Percentiles rank a stretch among this genome's conserved stretches.
Conservation (phyloP, 495 filamentous ascomycete species). For the Pseudevernia furfuracea region DNA sequence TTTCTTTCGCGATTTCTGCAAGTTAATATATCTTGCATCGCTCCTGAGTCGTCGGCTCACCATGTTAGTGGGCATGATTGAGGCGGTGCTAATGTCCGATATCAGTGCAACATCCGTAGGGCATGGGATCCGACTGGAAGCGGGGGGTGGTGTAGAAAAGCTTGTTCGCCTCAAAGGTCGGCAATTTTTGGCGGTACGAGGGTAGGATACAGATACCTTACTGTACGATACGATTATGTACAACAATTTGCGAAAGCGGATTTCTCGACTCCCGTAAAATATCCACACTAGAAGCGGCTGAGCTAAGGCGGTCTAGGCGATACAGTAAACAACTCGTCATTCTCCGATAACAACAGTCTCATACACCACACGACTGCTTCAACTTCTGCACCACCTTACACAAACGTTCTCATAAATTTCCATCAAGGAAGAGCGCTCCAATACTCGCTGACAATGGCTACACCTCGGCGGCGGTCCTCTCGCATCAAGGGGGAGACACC, state of each 20-base stretch:
- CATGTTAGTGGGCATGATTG: neutral
- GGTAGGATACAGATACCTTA: too few species aligned
- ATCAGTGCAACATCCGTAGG: neutral
- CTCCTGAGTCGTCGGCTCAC: neutral
- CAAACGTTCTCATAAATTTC: neutral
- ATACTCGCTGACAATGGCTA: constrained; percentile 10
- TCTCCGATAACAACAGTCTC: neutral
- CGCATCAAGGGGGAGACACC: constrained; percentile 17
- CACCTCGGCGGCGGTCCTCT: constrained; percentile 22
- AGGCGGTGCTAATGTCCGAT: neutral
- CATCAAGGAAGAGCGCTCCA: neutral
- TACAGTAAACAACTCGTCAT: constrained; percentile 7
- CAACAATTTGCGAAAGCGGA: too few species aligned
- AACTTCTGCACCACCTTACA: neutral
- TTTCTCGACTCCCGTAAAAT: neutral
- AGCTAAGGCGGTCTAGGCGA: constrained; percentile 6
- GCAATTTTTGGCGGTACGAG: too few species aligned
- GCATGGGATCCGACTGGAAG: too few species aligned
- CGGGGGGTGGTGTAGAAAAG: neutral
- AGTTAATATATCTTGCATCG: too few species aligned
- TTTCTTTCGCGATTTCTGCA: too few species aligned
- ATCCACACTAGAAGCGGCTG: neutral
- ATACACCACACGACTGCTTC: neutral
- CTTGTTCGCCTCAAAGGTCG: neutral
- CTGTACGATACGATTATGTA: too few species aligned